A percentile compares a stretch with the other conserved stretches of the same genome.
phyloP scores from a whole-genome alignment of 805 yeast genomes.

The Starmerella apicola region DNA sequence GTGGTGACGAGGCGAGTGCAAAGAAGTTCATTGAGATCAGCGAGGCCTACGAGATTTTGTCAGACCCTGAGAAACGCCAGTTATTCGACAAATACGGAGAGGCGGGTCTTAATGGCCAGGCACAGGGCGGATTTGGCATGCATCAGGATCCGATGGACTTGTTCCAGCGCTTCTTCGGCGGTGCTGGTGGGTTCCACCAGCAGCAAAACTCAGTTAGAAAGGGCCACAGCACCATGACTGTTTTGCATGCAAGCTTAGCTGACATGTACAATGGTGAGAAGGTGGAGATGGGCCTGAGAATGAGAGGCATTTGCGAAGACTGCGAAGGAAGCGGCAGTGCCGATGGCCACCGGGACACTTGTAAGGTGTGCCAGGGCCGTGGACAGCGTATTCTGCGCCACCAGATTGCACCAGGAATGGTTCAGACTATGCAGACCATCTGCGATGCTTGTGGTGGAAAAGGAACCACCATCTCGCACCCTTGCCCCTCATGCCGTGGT shows the following conservation, averaged over 20 bases:
- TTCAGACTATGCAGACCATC: slow-evolving; percentile 66
- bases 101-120: slow-evolving; percentile 44
- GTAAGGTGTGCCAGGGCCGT: slow-evolving; percentile 60
- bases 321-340: slow-evolving; percentile 81
- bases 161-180: slow-evolving; percentile 45
- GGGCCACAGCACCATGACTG: slow-evolving; percentile 53
- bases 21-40: slow-evolving; percentile 81
- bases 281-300: slow-evolving; percentile 45
- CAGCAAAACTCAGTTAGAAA: slow-evolving; percentile 26
- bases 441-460: slow-evolving; percentile 75
- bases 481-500: slow-evolving; percentile 65
- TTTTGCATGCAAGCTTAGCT: slow-evolving; percentile 42
- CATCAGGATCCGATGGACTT: slow-evolving; percentile 44
- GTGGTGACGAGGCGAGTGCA: slow-evolving; percentile 56
- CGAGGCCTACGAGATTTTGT: slow-evolving; percentile 80
- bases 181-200: slow-evolving; percentile 1
- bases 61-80: slow-evolving; percentile 54
- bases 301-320: slow-evolving; percentile 62
- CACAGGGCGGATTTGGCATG: slow-evolving; percentile 19
- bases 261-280: slow-evolving; percentile 63
- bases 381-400: slow-evolving; percentile 56
- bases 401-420: slow-evolving; percentile 82
- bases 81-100: slow-evolving; percentile 68
- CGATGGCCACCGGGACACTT: slow-evolving; percentile 57
- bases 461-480: slow-evolving; percentile 53